Percentiles rank a stretch among this genome's conserved stretches.
Conservation (phyloP, 1,284 basidiomycete species). For the Ustilago vetiveriae region DNA sequence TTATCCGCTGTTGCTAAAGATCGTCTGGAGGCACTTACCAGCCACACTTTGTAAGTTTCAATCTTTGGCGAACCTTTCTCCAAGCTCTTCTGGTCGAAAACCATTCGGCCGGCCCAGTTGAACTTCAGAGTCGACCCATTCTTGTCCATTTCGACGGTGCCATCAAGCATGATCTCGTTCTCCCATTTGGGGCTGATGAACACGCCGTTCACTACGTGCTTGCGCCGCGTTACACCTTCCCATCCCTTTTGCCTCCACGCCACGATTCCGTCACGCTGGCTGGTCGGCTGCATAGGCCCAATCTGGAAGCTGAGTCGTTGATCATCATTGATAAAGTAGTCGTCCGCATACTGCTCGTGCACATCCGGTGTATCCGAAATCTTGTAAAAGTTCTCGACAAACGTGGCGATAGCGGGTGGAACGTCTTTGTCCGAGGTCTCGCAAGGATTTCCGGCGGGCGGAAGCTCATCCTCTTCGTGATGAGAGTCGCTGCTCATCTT, state of each 20-base stretch:
- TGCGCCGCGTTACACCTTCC: slow-evolving; percentile 37
- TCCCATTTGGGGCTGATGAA: slow-evolving; percentile 42
- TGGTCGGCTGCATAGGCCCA: slow-evolving; percentile 47
- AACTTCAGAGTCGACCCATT: slow-evolving; percentile 38
- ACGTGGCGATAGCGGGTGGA: slow-evolving; percentile 28
- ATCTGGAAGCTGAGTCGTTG: slow-evolving; percentile 44
- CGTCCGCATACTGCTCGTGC: slow-evolving; percentile 41
- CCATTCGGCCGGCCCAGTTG: slow-evolving; percentile 53
- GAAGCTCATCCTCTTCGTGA: slow-evolving; percentile 26
- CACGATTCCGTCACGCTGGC: slow-evolving; percentile 26
- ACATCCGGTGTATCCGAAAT: slow-evolving; percentile 42
- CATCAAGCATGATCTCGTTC: slow-evolving; percentile 53
- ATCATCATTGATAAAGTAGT: slow-evolving; percentile 29
- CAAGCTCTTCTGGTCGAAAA: slow-evolving; percentile 40
- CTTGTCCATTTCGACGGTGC: slow-evolving; percentile 49
- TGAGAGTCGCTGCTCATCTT: slow-evolving; percentile 10
- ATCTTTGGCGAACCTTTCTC: slow-evolving; percentile 34
- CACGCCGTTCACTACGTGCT: slow-evolving; percentile 46
- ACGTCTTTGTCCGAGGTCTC: slow-evolving; percentile 30
- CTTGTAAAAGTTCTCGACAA: slow-evolving; percentile 39
- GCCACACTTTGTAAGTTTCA: slow-evolving; percentile 49
- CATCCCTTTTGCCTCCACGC: slow-evolving; percentile 47
- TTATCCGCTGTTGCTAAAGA: background rate
- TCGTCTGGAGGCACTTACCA: slow-evolving; percentile 24
- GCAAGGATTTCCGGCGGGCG: slow-evolving; percentile 32